Base-by-base conservation (phyloP, 139 green algal species). In the Chlorella sp. region DNA sequence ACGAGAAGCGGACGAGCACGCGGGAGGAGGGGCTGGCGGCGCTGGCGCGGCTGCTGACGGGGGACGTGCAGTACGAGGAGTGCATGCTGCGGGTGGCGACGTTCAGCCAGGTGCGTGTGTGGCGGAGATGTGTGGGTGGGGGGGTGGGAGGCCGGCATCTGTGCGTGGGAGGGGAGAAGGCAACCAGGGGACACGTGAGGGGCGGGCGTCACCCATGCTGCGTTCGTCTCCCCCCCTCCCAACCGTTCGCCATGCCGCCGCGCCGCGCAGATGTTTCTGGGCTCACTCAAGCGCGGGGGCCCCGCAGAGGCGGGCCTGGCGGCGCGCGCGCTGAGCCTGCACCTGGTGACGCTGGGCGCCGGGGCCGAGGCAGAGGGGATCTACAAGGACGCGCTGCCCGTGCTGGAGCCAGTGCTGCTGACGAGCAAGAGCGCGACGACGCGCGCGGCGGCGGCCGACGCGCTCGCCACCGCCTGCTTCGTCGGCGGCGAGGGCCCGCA, bases 401-500 rank as follows among this genome's bases (percentile, higher is more conserved):
- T 87, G 33, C 73, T 94, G 50, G 79, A 88, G 51, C 82, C 77
- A 3, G 48, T 82, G 0, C 64, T 77, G 0, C 75, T 72, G 42
- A 59, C 68, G 0, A 61, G 76, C 51, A 87, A 86, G 62, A 70
- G 62, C 40, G 23, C 55, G 1, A 73, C 59, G 5, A 50, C 61
- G 27, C 79, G 72, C 21, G 74, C 55, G 11, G 82, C 83, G 0
- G 87, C 80, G 1, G 53, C 81, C 8, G 89, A 95, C 21, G 67
- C 77, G 41, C 84, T 94, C 23, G 74, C 77, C 25, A 29, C 93
- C 51, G 71, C 80, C 36, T 84, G 80, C 55, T 94, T 93, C 48
- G 76, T 92, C 4, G 74, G 70, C 9, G 55, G 46, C 2, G 84
- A 90, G 50, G 89, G 91, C 31, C 68, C 88, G 41, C 48, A 41